A percentile compares a stretch with the other conserved stretches of the same genome.
Conservation (phyloP, 805 yeast genomes). For the Candida insectalens region DNA sequence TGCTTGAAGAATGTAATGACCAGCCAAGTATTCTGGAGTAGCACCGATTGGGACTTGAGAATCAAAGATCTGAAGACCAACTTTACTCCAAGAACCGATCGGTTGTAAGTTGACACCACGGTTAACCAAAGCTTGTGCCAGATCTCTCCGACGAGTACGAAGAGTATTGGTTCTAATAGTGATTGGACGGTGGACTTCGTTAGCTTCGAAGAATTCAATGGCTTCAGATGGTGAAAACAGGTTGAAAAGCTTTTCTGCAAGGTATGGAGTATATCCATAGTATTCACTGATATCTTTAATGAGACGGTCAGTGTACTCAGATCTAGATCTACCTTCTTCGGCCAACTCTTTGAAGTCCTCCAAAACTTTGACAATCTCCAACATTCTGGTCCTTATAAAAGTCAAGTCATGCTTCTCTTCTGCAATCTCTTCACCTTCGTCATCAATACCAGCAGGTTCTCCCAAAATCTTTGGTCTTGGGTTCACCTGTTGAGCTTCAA, state of each 20-base stretch:
- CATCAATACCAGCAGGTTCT: slow-evolving; percentile 54
- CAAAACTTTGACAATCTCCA: slow-evolving; percentile 87
- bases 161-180: slow-evolving; percentile 97
- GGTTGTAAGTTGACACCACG: slow-evolving; percentile 97
- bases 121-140: slow-evolving; percentile 90
- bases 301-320: slow-evolving; percentile 71
- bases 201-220: slow-evolving; percentile 96
- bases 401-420: slow-evolving; percentile 51
- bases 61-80: slow-evolving; percentile 93
- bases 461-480: slow-evolving; percentile 78
- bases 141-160: slow-evolving; percentile 88
- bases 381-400: slow-evolving; percentile 83
- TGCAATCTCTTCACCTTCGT: slow-evolving; percentile 32
- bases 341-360: slow-evolving; percentile 79
- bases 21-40: slow-evolving; percentile 96
- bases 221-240: slow-evolving; percentile 94
- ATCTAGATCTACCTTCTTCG: slow-evolving; percentile 80
- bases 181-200: slow-evolving; percentile 92
- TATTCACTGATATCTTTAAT: slow-evolving; percentile 82
- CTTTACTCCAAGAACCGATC: slow-evolving; percentile 96
- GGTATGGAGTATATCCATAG: slow-evolving; percentile 84
- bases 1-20: slow-evolving; percentile 95
- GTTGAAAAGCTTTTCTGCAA: slow-evolving; percentile 90
- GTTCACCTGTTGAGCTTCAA: slow-evolving; percentile 47
- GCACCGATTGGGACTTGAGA: slow-evolving; percentile 99